Base-by-base conservation (phyloP, 2,329 filamentous ascomycete genomes). In the Aspergillus caelatus region DNA sequence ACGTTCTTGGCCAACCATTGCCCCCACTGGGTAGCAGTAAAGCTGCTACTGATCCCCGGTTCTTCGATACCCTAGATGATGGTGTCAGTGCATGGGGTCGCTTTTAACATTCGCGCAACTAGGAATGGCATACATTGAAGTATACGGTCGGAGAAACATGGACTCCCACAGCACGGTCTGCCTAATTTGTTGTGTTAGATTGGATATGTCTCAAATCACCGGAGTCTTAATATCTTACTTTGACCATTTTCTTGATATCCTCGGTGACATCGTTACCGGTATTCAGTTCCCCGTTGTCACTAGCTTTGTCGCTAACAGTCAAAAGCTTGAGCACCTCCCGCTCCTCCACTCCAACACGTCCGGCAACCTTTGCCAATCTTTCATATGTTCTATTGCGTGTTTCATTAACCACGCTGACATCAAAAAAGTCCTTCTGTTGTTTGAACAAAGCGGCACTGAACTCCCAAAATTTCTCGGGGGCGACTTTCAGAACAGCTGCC, bases 101-200 rank as follows among this genome's bases (percentile, higher is more conserved):
- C 56, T 36, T 45, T 14, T 52, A 32, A 19, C n/a, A 61, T 43
- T 23, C 41, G 50, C 21, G 54, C 19, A 58, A 53, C 32, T 56
- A 45, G 55, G 56, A 50, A 32, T 56, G 30, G 65, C 75, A 72
- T 67, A 78, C 93, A 78, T 98, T 89, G 77, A 96, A 94, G 57
- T 96, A 84, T 23, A 94, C 93, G 0, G 94, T 97, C 1, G 94
- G 94, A 48, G 92, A 94, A 46, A 97, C 92, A 81, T 98, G 94
- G 50, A 97, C 88, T 14, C 94, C 91, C 10, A 91, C 86, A 69
- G 95, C 79, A 50, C 94, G 83, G 71, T 92, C 84, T 56, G 79
- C 79, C 81, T 84, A 70, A 59, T 60, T 63, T 39, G 34, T 52
- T 19, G 26, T 56, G 54, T 72, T 70, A 75, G 62, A 65, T 58